Percentiles rank a stretch among this genome's conserved stretches.
These are phyloP conservation scores for Erodium maritimum DNA, from an alignment of 345 rosid species.

Conservation along the genomic window DNA sequence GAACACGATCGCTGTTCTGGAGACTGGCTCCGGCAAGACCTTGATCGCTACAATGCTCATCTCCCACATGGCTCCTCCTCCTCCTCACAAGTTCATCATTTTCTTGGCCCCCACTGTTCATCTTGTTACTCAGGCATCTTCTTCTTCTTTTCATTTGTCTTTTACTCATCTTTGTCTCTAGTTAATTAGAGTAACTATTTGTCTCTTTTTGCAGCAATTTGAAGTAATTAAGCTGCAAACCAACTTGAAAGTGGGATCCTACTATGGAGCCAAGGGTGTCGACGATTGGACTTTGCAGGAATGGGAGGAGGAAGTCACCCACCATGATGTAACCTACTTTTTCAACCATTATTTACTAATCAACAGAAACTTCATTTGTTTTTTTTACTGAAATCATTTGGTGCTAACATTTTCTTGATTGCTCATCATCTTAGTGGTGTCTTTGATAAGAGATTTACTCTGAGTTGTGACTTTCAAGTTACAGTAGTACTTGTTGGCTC, in stretches of 20 bases:
- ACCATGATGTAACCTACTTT: constrained; percentile 67
- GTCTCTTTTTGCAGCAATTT: constrained; percentile 49
- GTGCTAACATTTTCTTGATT: too few relatives aligned
- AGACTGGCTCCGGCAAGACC: constrained; percentile 59
- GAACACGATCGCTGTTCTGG: constrained; percentile 71
- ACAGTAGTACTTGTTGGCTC: too few relatives aligned
- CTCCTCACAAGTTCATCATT: constrained; percentile 36
- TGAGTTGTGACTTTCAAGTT: too few relatives aligned
- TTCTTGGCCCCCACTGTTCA: constrained; percentile 77
- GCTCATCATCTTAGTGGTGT: too few relatives aligned
- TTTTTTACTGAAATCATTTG: too few relatives aligned
- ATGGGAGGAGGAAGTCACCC: constrained; percentile 62
- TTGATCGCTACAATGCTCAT: constrained; percentile 57
- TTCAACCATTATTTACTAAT: too few relatives aligned
- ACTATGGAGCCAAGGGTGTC: constrained; percentile 69
- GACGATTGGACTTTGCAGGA: constrained; percentile 44
- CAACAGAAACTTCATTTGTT: too few relatives aligned
- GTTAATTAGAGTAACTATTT: not conserved
- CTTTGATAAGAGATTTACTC: too few relatives aligned
- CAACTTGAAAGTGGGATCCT: constrained; percentile 43
- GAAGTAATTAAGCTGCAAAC: constrained; percentile 33
- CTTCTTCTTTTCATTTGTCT: too few relatives aligned
- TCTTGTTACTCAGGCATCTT: constrained; percentile 66
- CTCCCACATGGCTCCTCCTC: constrained; percentile 25
- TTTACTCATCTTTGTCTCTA: not conserved